These are phyloP conservation scores for Lactarius hengduanensis DNA, from an alignment of 768 basidiomycete genomes.

Conservation along the genomic window DNA sequence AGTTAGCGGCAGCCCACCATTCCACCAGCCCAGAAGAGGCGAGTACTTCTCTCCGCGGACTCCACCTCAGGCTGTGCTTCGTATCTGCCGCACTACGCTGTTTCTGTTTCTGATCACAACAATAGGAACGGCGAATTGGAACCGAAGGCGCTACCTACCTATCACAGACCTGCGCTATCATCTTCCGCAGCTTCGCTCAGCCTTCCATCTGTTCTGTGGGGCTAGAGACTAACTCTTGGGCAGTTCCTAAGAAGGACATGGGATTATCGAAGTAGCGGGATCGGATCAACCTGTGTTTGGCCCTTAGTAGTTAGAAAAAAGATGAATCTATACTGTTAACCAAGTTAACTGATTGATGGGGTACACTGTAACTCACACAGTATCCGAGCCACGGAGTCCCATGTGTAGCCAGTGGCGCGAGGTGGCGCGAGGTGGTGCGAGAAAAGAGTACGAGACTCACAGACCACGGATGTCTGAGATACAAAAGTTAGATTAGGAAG, in stretches of 20 bases:
- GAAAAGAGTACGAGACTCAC: no score
- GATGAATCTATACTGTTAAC: neutral
- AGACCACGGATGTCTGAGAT: neutral
- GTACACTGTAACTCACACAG: neutral
- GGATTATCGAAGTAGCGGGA: neutral
- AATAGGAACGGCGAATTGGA: neutral
- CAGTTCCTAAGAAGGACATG: neutral
- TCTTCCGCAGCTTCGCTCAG: neutral
- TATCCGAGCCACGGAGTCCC: neutral
- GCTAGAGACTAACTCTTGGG: neutral
- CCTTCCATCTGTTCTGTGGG: neutral
- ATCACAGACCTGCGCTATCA: neutral
- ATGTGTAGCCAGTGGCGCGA: neutral
- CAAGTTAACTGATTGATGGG: neutral
- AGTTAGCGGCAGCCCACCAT: neutral
- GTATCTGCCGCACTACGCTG: neutral
- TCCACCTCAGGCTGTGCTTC: neutral
- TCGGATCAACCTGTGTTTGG: neutral
- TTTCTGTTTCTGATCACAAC: neutral
- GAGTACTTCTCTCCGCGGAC: neutral
- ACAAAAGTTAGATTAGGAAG: neutral
- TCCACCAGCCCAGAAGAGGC: neutral
- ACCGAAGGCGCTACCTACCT: neutral
- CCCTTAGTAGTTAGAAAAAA: neutral
- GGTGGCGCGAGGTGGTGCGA: neutral